Evolutionary conservation across 2,329 filamentous ascomycete species (phyloP), one percentile per base, ranked within the genome.

Genomic region (Scortechinia acanthostroma): DNA sequence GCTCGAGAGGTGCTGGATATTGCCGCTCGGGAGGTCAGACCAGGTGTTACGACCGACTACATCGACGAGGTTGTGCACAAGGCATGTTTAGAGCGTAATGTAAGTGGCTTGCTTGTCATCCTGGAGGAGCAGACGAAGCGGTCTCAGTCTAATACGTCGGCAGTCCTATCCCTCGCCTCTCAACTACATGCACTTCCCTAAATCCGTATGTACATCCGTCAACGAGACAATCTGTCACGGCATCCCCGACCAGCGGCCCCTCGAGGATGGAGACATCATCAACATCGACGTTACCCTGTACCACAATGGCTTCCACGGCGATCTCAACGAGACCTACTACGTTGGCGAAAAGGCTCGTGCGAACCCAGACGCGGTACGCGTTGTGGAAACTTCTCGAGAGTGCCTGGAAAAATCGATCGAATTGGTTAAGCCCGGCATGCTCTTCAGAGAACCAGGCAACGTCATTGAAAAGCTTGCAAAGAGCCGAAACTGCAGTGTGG

Each of bases 181-280:
- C 25, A 85, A 85, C 62, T 86, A 86, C 61, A 75, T 76, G 63
- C 68, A 81, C 57, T 86, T 85, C 61, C 81, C 81, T 23, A 86
- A 86, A 60, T 86, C 81, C 1, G 77, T 85, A 44, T 86, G 81
- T 63, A 85, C 81, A 3, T 84, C 79, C 13, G 62, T 77, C 43
- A 86, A 86, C 63, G 81, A 86, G 58, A 76, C 82, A 51, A 85
- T 86, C 56, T 86, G 81, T 60, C 81, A 86, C 64, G 81, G 81
- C 45, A 86, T 86, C 43, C 81, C 81, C 5, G 81, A 86, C 51
- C 75, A 83, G 52, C 69, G 81, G 28, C 70, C 74, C 3, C 67
- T 86, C 10, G 63, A 76, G 53, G 80, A 86, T 48, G 81, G 81
- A 43, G 81, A 86, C 51, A 86, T 86, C 49, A 60, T 86, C 55